Conservation (phyloP, 129 eudicot species). For the Heracleum sosnowskyi region DNA sequence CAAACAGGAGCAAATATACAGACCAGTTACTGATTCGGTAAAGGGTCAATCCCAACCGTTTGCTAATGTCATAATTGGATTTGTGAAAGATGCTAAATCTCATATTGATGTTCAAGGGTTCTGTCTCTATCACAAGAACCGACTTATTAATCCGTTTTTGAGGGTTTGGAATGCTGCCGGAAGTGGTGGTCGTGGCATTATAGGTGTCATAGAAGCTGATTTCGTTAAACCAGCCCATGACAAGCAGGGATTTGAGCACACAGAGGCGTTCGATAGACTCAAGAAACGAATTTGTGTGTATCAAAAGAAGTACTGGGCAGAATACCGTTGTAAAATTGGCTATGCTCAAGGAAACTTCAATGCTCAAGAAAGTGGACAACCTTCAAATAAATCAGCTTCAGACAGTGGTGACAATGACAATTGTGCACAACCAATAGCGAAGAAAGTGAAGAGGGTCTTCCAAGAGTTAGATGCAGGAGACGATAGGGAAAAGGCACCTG, state of each 20-base stretch:
- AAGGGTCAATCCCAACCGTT: conserved; percentile 42
- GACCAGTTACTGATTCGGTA: conserved; percentile 37
- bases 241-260: conserved; percentile 93
- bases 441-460: conserved; percentile 13
- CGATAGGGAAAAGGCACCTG: background rate
- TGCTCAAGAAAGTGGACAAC: conserved; percentile 23
- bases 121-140: conserved; percentile 81
- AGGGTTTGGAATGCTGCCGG: conserved; percentile 98
- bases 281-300: conserved; percentile 38
- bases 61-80: conserved; percentile 64
- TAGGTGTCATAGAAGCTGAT: conserved; percentile 88
- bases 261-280: conserved; percentile 51
- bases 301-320: conserved; percentile 68
- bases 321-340: conserved; percentile 58
- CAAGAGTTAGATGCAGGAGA: background rate
- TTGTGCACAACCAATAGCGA: background rate
- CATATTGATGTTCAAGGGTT: conserved; percentile 96
- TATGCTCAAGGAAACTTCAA: too few relatives aligned
- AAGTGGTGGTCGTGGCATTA: conserved; percentile 90
- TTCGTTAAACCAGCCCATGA: conserved; percentile 94
- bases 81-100: conserved; percentile 74
- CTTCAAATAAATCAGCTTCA: background rate
- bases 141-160: conserved; percentile 92
- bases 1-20: conserved; percentile 34
- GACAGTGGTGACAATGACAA: background rate